A percentile compares a stretch with the other conserved stretches of the same genome.
Conservation (phyloP, 148 eudicot genomes). For the Camellia japonica region DNA sequence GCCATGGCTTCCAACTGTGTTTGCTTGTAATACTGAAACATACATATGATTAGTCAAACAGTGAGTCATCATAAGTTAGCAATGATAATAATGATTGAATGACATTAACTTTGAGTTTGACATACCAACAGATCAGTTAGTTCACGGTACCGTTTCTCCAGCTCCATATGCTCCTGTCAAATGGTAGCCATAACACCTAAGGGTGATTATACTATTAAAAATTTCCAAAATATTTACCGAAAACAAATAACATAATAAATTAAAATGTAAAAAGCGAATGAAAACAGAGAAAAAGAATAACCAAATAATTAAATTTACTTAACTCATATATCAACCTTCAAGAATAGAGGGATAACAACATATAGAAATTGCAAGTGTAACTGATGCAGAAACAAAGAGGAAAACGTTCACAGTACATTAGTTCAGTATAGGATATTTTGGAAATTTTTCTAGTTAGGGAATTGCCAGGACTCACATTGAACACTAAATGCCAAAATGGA, state of each 20-base stretch:
- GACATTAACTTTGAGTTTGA: slow-evolving; percentile 9
- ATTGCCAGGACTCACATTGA: not conserved
- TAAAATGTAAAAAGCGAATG: not conserved
- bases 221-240: not conserved
- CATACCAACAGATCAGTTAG: slow-evolving; percentile 91
- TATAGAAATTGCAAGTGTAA: not conserved
- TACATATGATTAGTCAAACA: not conserved
- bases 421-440: not conserved
- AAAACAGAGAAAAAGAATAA: not conserved
- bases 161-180: slow-evolving; percentile 94
- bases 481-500: not conserved
- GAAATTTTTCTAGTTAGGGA: not conserved
- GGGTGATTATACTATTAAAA: slow-evolving; percentile 5
- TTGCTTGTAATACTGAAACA: slow-evolving; percentile 91
- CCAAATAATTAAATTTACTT: not conserved
- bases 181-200: not conserved
- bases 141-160: slow-evolving; percentile 96
- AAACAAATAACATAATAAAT: not conserved
- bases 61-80: not conserved
- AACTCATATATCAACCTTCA: not conserved
- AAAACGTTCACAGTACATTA: no score
- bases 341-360: not conserved
- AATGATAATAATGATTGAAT: not conserved
- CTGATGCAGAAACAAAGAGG: not conserved
- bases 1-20: slow-evolving; percentile 97